These are phyloP conservation scores for Cercospora zeina DNA, from an alignment of 2,329 filamentous ascomycete species.

Conservation along the genomic window DNA sequence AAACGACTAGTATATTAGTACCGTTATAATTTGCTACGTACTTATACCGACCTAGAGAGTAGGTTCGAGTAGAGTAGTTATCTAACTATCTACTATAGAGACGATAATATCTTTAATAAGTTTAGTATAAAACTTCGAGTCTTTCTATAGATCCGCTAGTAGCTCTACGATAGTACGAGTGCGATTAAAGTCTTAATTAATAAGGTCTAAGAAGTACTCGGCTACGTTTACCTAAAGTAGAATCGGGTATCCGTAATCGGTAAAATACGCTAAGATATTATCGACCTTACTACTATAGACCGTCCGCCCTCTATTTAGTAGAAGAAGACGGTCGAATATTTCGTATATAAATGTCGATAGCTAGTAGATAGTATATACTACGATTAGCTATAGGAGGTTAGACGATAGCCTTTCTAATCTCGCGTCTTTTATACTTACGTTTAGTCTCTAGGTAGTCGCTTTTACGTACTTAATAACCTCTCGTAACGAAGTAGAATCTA, in stretches of 20 bases:
- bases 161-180: slow-evolving; percentile 51
- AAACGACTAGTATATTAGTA: slow-evolving; percentile 75
- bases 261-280: slow-evolving; percentile 63
- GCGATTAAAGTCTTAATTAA: slow-evolving; percentile 72
- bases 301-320: slow-evolving; percentile 69
- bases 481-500: slow-evolving; percentile 74
- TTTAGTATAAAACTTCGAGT: slow-evolving; percentile 47
- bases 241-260: slow-evolving; percentile 60
- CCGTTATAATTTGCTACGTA: slow-evolving; percentile 55
- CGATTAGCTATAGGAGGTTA: slow-evolving; percentile 58
- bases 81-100: slow-evolving; percentile 40
- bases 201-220: slow-evolving; percentile 74
- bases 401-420: not conserved
- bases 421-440: slow-evolving; percentile 47
- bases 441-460: slow-evolving; percentile 64
- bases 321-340: slow-evolving; percentile 74
- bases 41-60: slow-evolving; percentile 45
- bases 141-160: slow-evolving; percentile 57
- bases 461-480: slow-evolving; percentile 76
- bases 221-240: slow-evolving; percentile 74
- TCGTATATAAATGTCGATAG: slow-evolving; percentile 77
- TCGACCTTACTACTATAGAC: slow-evolving; percentile 70
- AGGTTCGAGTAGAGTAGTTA: slow-evolving; percentile 37
- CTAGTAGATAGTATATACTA: slow-evolving; percentile 82
- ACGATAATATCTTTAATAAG: slow-evolving; percentile 40